phyloP scores from a whole-genome alignment of 495 filamentous ascomycete genomes.

The Entonaema liquescens region DNA sequence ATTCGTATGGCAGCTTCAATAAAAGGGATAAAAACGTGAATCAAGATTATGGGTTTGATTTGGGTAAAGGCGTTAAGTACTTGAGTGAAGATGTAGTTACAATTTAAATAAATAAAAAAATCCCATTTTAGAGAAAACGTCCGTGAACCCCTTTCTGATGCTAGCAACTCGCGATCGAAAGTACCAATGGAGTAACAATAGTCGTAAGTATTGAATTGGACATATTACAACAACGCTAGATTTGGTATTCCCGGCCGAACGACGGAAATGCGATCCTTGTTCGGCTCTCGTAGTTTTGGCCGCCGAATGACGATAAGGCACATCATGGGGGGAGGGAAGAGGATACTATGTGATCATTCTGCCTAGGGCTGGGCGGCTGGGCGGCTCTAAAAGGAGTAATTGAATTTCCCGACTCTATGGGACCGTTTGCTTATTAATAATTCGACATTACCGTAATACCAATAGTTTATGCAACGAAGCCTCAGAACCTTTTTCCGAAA shows the following conservation, averaged over 20 bases:
- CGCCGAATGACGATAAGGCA: conserved; percentile 34
- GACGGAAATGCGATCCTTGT: conserved; percentile 20
- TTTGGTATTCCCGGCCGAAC: conserved; percentile 32
- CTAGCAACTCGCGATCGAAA: not conserved
- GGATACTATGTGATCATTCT: conserved; percentile 26
- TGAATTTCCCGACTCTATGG: conserved; percentile 39
- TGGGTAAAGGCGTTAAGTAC: too few relatives aligned
- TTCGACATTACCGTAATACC: conserved; percentile 23
- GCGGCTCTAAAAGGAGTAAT: conserved; percentile 32
- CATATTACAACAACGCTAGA: conserved; percentile 7
- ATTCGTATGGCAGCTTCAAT: not conserved
- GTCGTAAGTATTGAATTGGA: conserved; percentile 8
- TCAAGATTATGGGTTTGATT: not conserved
- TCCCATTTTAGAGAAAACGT: not conserved
- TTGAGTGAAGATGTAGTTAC: too few relatives aligned
- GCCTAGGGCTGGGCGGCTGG: conserved; percentile 26
- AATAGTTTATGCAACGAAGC: conserved; percentile 27
- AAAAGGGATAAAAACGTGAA: not conserved
- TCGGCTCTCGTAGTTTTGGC: conserved; percentile 17
- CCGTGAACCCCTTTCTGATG: not conserved
- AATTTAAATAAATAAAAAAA: too few relatives aligned
- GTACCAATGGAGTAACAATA: too few relatives aligned
- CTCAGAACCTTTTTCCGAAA: not conserved
- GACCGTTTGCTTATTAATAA: conserved; percentile 32
- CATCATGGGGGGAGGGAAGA: conserved; percentile 16